Evolutionary conservation across 306 rosid species (phyloP), one percentile per base, ranked within the genome.

Genomic region (Myrica gale): DNA sequence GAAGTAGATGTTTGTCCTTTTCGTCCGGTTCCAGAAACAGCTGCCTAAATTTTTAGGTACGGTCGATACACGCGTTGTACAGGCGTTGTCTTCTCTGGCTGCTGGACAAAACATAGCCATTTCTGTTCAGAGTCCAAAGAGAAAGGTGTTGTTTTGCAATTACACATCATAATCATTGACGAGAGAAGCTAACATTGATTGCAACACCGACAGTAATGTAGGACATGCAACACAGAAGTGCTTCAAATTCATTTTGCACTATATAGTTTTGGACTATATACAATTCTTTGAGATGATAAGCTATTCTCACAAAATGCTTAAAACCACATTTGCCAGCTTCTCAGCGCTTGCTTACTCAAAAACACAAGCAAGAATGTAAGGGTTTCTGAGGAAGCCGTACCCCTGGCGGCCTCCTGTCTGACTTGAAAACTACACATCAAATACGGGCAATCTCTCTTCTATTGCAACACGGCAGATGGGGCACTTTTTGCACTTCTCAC

Each of bases 391-490:
- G 67, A 75, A 72, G 43, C 73, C 63, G 63, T 77, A 75, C 80
- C 53, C 74, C 7, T 71, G 71, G 37, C 60, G 52, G 81, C 79
- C 69, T 80, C 55, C 37, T 58, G 19, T 74, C 50, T 63, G 79
- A 70, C 58, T 53, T 73, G 62, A 23, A 26, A 42, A 58, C 85
- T 89, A 92, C 78, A 88, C 92, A 82, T 91, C 91, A 81, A 75
- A 79, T 69, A 91, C 81, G 20, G 90, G 90, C 86, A 93, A 68
- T 75, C 89, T 80, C 74, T 89, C 88, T 75, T 91, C 90, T 41
- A 93, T 88, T 43, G 73, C 6, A 63, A 87, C 85, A 1, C 98
- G 98, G 82, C 97, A 93, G 52, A 88, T 85, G 39, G 98, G 98
- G 87, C 98, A 93, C 74, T 79, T 83, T 69, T 85, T 84, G 74